Evolutionary conservation across 108 stramenopile genomes (phyloP).

Genomic region (Seminavis robusta): DNA sequence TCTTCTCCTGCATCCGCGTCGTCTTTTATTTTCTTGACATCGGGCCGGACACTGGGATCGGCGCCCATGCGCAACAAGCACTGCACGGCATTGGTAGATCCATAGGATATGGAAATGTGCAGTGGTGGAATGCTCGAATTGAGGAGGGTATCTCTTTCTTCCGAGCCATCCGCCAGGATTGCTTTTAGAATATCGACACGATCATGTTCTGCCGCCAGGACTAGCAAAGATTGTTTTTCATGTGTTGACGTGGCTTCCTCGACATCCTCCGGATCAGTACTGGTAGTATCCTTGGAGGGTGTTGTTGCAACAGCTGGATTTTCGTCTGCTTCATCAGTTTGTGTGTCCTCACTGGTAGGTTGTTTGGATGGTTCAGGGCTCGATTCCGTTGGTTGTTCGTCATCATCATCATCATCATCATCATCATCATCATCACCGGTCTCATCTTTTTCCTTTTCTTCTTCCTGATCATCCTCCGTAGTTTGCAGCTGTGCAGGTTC

Average conservation of each 20-base stretch:
- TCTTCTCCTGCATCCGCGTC: conserved; percentile 5
- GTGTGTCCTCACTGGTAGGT: conserved; percentile 3
- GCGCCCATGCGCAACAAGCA: conserved; percentile 81
- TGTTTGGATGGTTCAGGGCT: too few relatives aligned
- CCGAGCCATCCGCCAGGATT: conserved; percentile 33
- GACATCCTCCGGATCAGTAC: conserved; percentile 46
- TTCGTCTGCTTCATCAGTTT: background rate
- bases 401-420: conserved; percentile 10
- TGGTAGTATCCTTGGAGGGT: conserved; percentile 1
- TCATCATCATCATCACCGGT: conserved; percentile 13
- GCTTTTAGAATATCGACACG: conserved; percentile 81
- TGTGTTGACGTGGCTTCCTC: conserved; percentile 49
- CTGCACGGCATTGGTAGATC: conserved; percentile 67
- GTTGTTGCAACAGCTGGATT: background rate
- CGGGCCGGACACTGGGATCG: conserved; percentile 74
- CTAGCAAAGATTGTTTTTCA: conserved; percentile 71
- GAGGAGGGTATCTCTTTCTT: conserved; percentile 21
- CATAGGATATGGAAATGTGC: conserved; percentile 74
- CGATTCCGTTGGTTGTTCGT: background rate
- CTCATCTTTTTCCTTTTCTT: conserved; percentile 18
- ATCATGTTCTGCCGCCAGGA: conserved; percentile 86
- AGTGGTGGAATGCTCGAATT: conserved; percentile 58
- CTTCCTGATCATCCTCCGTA: conserved; percentile 17
- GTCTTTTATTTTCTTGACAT: conserved; percentile 21
- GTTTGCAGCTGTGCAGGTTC: background rate